Evolutionary conservation across 768 basidiomycete genomes (phyloP), one percentile per base, ranked within the genome.

Genomic region (Candolleomyces eurysporus): DNA sequence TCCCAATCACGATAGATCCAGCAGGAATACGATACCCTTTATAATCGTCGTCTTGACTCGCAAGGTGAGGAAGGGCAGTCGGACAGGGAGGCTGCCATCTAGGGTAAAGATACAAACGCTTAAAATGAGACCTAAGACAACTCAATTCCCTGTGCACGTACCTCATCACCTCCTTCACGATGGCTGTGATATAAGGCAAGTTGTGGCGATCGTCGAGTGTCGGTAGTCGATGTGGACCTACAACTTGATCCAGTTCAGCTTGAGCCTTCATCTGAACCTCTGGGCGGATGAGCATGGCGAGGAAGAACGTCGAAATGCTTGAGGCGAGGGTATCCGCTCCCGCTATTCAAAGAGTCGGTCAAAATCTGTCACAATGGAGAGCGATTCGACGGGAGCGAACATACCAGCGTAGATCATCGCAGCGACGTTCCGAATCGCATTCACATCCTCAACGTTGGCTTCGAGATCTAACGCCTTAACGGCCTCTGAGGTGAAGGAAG

Each of bases 251-350:
- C 16, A 64, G 22, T 36, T 64, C 63, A 11, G 32, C 31, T 5
- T 61, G 60, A n/a, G 51, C 63, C 26, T 46, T 60, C 2, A 22
- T 22, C 31, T 64, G 63, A 22, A 61, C 52, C 5, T 58, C 60
- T 6, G 60, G 63, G 31, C 32, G 31, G 16, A 40, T 16, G 17
- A 64, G 57, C 60, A 64, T 64, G 5, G 73, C 66, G 1, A 75
- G 73, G 5, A 71, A 71, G 67, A 78, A 78, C 73, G 75, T 76
- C 61, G 75, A 72, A 61, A 79, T 73, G 57, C 77, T 71, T 6
- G 70, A 71, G 26, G 76, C 68, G 2, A 75, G 75, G 3, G 63
- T 45, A 26, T 59, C 63, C 22, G 59, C 48, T 11, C 53, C 59
- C 11, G 58, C 62, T 63, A 48, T 26, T 26, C 26, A 26, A 26